Base-by-base conservation (phyloP, 1,284 basidiomycete species). In the Phellinidium pouzarii region DNA sequence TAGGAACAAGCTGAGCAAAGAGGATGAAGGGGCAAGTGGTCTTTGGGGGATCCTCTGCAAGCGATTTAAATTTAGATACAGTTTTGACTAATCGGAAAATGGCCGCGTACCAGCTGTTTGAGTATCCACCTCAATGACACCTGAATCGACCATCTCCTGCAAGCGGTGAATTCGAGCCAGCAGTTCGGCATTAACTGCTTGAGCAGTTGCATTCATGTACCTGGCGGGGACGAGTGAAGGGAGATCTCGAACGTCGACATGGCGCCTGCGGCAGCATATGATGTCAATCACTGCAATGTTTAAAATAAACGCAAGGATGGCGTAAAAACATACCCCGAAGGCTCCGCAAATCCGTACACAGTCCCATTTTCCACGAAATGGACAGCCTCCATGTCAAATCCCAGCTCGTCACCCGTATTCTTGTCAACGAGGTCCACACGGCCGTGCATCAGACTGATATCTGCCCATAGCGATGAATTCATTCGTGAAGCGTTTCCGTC, bases 281-380 rank as follows among this genome's bases (percentile, higher is more conserved):
- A 54, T 14, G 44, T 50, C 20, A 58, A 48, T 22, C 50, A 7
- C 14, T 12, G 27, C 4, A 17, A 50, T 45, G 29, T n/a, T 23
- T 31, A 23, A 3, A 34, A 11, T 14, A 34, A 8, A 34, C 31
- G 22, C 8, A 50, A n/a, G n/a, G 7, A 40, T 23, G 5, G 43
- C 27, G 31, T 11, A 45, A 52, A 57, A 6, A 61, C 75, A 55
- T 58, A 89, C 87, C 83, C 82, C 19, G 69, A 66, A 3, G 85
- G 80, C 60, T 82, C 75, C 4, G 80, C 87, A 55, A 86, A 76
- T 0, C 88, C 86, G 61, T 84, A 86, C 38, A 93, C 80, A 1
- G 86, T 80, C 1, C 91, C 91, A 58, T 89, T 87, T 7, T 77
- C 70, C 7, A 86, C 59, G 62, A 89, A 82, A 67, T 93, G 91